phyloP scores from a whole-genome alignment of 768 basidiomycete species.

The Royoungia palumana region DNA sequence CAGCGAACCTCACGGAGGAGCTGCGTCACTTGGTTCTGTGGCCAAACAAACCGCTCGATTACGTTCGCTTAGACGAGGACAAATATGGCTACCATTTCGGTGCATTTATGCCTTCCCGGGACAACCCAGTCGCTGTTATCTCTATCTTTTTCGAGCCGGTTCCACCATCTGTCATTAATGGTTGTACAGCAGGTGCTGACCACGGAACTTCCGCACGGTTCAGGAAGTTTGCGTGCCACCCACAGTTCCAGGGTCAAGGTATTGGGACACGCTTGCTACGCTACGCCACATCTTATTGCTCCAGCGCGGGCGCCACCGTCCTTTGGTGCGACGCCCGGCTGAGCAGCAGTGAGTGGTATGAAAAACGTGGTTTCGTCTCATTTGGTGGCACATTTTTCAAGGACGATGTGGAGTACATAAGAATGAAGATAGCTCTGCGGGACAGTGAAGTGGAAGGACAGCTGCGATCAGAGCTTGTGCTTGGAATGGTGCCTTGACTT shows the following conservation, averaged over 20 bases:
- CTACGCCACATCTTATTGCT: conserved; percentile 37
- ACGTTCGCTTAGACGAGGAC: conserved; percentile 54
- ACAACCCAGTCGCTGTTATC: conserved; percentile 48
- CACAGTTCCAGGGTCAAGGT: conserved; percentile 48
- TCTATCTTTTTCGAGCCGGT: conserved; percentile 51
- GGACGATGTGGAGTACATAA: conserved; percentile 51
- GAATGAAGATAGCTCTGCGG: conserved; percentile 44
- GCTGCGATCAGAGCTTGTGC: conserved; percentile 1
- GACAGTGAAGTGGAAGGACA: not conserved
- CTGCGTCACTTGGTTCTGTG: conserved; percentile 59
- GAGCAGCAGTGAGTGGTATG: conserved; percentile 47
- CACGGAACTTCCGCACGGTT: conserved; percentile 39
- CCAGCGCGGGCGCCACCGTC: conserved; percentile 38
- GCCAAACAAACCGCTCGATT: conserved; percentile 47
- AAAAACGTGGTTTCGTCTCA: conserved; percentile 45
- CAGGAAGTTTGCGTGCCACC: conserved; percentile 59
- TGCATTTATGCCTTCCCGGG: conserved; percentile 42
- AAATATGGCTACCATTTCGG: conserved; percentile 50
- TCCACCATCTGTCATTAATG: conserved; percentile 15
- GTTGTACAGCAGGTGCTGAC: not conserved
- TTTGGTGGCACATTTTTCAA: conserved; percentile 55
- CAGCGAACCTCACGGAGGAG: conserved; percentile 41
- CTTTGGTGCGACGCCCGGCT: conserved; percentile 61
- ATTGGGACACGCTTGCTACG: conserved; percentile 49
- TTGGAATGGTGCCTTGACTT: not conserved